Conservation (phyloP, 306 rosid genomes). For the Astragalus membranaceus region DNA sequence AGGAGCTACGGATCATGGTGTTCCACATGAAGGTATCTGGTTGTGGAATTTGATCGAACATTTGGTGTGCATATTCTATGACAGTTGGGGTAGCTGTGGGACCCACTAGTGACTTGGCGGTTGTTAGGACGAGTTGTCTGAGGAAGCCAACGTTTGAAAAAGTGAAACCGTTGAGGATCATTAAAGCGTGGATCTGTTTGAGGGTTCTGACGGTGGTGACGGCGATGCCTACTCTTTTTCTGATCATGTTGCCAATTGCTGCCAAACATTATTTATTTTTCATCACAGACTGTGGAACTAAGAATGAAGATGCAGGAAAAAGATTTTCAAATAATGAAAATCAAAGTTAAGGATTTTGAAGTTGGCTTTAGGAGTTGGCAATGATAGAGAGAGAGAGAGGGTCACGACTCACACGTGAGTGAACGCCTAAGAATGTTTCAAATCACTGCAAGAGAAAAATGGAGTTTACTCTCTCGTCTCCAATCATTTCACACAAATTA, state of each 20-base stretch:
- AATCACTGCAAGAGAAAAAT: too few species aligned
- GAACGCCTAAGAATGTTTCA: too few species aligned
- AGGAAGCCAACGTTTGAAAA: constrained; percentile 39
- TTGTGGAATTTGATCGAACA: constrained; percentile 53
- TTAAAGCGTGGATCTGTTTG: constrained; percentile 59
- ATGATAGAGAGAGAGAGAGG: too few species aligned
- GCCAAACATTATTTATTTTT: neutral
- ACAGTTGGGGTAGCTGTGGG: constrained; percentile 21
- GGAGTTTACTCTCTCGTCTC: too few species aligned
- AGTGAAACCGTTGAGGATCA: constrained; percentile 57
- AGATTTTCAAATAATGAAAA: too few species aligned
- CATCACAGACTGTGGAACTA: neutral
- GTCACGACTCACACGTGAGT: too few species aligned
- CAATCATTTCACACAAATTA: too few species aligned
- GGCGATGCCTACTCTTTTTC: constrained; percentile 42
- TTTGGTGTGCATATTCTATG: constrained; percentile 49
- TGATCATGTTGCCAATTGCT: constrained; percentile 34
- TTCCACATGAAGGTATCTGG: constrained; percentile 78
- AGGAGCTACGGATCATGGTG: constrained; percentile 67
- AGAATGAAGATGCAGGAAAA: too few species aligned
- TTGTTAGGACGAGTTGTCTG: constrained; percentile 43
- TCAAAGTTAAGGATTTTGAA: too few species aligned
- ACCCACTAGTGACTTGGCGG: constrained; percentile 45
- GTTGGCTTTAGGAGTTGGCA: too few species aligned
- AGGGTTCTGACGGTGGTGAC: constrained; percentile 35